Evolutionary conservation across 768 basidiomycete species (phyloP).

Genomic region (Pleurotus giganteus): DNA sequence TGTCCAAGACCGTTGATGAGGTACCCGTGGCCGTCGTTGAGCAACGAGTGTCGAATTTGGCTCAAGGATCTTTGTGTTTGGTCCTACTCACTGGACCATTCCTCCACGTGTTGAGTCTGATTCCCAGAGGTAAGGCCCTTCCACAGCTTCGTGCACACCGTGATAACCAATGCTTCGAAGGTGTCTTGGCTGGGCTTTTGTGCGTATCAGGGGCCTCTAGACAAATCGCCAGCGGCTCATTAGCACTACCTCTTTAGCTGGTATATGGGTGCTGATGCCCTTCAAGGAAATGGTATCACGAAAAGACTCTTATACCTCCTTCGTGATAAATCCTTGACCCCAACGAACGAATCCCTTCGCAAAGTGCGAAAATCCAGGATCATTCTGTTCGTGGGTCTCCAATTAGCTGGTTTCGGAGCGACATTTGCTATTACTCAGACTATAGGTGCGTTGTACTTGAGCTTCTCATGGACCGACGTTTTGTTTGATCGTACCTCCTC

Average conservation of each 20-base stretch:
- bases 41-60: conserved; percentile 89
- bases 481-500: conserved; percentile 13
- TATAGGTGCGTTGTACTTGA: conserved; percentile 52
- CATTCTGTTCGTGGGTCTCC: conserved; percentile 66
- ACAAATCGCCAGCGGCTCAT: background rate
- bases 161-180: conserved; percentile 21
- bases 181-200: conserved; percentile 86
- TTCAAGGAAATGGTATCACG: conserved; percentile 81
- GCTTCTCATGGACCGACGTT: conserved; percentile 28
- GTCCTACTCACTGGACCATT: conserved; percentile 82
- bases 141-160: conserved; percentile 9
- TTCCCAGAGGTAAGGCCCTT: conserved; percentile 56
- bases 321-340: conserved; percentile 63
- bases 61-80: conserved; percentile 76
- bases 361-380: conserved; percentile 75
- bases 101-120: conserved; percentile 72
- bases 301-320: conserved; percentile 78
- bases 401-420: conserved; percentile 81
- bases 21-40: conserved; percentile 79
- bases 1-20: conserved; percentile 28
- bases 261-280: conserved; percentile 89
- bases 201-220: conserved; percentile 33
- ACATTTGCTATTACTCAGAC: conserved; percentile 93
- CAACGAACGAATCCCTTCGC: conserved; percentile 65
- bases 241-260: conserved; percentile 47